These are phyloP conservation scores for Nicotiana undulata DNA, from an alignment of 257 asterid species.

Conservation along the genomic window DNA sequence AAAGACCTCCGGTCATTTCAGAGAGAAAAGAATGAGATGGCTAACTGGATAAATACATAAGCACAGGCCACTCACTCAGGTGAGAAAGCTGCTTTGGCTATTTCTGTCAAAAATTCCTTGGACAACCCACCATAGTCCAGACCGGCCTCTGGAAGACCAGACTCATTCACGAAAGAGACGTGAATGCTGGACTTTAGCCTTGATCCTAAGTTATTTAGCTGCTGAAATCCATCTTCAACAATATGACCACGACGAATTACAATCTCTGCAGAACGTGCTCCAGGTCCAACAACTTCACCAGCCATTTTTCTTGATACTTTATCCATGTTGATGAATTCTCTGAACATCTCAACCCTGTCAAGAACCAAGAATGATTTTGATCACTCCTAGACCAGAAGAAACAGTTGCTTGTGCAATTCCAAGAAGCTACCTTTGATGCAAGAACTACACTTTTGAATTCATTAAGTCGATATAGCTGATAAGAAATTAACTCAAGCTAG, in stretches of 20 bases:
- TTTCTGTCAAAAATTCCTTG: slow-evolving; percentile 88
- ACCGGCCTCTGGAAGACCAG: slow-evolving; percentile 98
- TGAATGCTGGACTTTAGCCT: slow-evolving; percentile 73
- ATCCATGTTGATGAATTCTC: slow-evolving; percentile 90
- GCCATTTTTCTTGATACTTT: slow-evolving; percentile 79
- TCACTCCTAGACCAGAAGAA: slow-evolving; percentile 7
- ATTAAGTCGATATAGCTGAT: background rate
- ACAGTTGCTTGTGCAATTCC: background rate
- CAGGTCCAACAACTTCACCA: slow-evolving; percentile 71
- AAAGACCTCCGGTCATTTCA: slow-evolving; percentile 12
- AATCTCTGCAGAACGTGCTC: slow-evolving; percentile 66
- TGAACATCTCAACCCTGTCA: slow-evolving; percentile 83
- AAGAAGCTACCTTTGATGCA: background rate
- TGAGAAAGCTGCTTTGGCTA: slow-evolving; percentile 79
- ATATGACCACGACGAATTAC: slow-evolving; percentile 79
- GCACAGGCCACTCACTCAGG: slow-evolving; percentile 56
- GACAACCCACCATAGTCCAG: slow-evolving; percentile 97
- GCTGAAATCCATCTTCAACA: slow-evolving; percentile 89
- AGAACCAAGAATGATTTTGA: slow-evolving; percentile 13
- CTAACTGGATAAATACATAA: background rate
- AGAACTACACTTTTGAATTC: background rate
- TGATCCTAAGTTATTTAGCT: slow-evolving; percentile 77
- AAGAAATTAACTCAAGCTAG: too few relatives aligned
- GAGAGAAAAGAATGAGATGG: slow-evolving; percentile 1
- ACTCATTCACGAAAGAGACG: slow-evolving; percentile 86